phyloP scores from a whole-genome alignment of 345 rosid genomes.

The Salix udensis region DNA sequence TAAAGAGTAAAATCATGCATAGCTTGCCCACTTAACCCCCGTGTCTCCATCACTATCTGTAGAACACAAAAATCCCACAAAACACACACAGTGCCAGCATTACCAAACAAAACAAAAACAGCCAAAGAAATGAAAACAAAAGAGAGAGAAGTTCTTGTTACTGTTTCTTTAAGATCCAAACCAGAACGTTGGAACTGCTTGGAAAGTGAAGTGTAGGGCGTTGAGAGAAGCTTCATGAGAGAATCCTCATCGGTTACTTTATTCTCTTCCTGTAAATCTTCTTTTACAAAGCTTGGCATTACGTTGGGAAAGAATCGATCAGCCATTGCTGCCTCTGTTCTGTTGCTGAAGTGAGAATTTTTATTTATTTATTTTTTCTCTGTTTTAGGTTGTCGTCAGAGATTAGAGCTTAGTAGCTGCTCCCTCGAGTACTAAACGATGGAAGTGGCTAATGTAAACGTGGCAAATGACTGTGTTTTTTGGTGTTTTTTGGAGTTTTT shows the following conservation, averaged over 20 bases:
- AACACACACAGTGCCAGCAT: background rate
- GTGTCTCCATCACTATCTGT: constrained; percentile 24
- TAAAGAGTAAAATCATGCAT: constrained; percentile 24
- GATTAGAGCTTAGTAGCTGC: background rate
- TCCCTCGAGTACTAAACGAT: background rate
- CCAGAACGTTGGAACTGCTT: constrained; percentile 55
- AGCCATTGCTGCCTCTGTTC: constrained; percentile 34
- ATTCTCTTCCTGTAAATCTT: constrained; percentile 9
- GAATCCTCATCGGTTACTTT: constrained; percentile 30
- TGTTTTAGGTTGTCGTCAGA: background rate
- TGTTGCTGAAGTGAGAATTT: background rate
- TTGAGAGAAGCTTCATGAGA: constrained; percentile 55
- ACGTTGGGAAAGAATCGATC: constrained; percentile 63
- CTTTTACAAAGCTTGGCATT: constrained; percentile 51
- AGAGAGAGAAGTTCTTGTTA: constrained; percentile 13
- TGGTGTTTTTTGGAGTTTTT: no score
- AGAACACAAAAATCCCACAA: background rate
- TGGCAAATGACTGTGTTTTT: background rate
- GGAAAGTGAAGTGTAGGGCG: constrained; percentile 57
- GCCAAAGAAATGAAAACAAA: background rate
- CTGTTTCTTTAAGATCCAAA: constrained; percentile 71
- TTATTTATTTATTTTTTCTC: background rate
- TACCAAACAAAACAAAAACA: background rate
- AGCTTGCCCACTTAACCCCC: constrained; percentile 15
- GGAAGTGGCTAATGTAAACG: background rate